These are phyloP conservation scores for Paramyrothecium sp. DNA, from an alignment of 2,329 filamentous ascomycete genomes.

Conservation along the genomic window DNA sequence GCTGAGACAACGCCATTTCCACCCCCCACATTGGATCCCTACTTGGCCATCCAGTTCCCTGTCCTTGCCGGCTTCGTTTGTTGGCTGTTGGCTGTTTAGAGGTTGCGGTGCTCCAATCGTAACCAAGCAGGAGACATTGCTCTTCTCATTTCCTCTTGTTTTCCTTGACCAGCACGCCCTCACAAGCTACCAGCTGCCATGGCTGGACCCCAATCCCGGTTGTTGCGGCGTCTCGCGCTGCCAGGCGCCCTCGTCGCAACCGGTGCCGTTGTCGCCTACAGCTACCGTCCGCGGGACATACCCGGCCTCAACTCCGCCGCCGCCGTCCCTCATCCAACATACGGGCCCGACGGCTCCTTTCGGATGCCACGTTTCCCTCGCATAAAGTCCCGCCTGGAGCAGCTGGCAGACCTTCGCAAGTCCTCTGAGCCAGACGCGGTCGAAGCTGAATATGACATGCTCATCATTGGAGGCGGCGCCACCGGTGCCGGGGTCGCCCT, in stretches of 20 bases:
- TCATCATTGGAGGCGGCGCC: constrained; percentile 70
- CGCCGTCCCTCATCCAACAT: constrained; percentile 68
- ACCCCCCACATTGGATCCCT: too few species aligned
- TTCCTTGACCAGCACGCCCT: not conserved
- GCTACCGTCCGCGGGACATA: constrained; percentile 69
- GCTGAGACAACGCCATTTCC: too few species aligned
- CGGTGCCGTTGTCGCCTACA: constrained; percentile 45
- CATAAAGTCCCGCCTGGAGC: constrained; percentile 60
- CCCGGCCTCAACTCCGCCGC: constrained; percentile 63
- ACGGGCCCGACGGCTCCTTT: constrained; percentile 67
- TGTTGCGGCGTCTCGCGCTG: constrained; percentile 42
- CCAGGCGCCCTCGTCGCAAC: constrained; percentile 39
- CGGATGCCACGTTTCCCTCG: constrained; percentile 64
- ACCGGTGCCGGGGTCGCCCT: constrained; percentile 71
- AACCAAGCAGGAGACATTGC: not conserved
- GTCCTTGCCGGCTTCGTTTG: too few species aligned
- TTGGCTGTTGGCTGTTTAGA: too few species aligned
- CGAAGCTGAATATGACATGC: constrained; percentile 61
- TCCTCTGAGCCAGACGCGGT: constrained; percentile 15
- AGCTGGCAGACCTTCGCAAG: constrained; percentile 58
- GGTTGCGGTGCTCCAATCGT: too few species aligned
- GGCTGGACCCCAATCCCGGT: constrained; percentile 10
- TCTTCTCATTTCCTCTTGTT: not conserved
- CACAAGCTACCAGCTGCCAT: not conserved
- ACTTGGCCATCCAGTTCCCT: too few species aligned